Percentiles rank a stretch among this genome's conserved stretches.
Evolutionary conservation across 305 asterid species (phyloP).

Genomic region (Fraxinus xanthoxyloides): DNA sequence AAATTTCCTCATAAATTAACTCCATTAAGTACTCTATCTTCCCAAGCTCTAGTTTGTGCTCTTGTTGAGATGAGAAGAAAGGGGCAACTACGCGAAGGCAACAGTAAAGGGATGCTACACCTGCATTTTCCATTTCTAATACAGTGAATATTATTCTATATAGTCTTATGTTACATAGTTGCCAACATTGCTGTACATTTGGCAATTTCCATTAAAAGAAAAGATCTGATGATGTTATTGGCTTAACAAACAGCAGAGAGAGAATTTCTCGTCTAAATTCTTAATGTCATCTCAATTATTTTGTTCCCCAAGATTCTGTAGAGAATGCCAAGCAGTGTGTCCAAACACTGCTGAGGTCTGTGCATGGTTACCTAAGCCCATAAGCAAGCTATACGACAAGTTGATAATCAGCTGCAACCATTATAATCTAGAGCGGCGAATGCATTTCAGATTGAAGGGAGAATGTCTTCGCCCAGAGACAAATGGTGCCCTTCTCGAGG

Average conservation of each 20-base stretch:
- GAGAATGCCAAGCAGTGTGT: neutral
- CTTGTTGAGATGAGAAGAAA: neutral
- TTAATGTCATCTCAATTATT: neutral
- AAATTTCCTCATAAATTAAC: neutral
- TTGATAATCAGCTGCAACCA: neutral
- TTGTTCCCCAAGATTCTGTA: neutral
- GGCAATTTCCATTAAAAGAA: neutral
- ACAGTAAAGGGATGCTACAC: neutral
- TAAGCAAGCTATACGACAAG: neutral
- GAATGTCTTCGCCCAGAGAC: slow-evolving; percentile 43
- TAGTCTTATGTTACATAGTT: neutral
- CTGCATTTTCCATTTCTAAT: neutral
- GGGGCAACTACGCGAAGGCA: neutral
- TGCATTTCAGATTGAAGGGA: slow-evolving; percentile 76
- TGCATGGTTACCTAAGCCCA: neutral
- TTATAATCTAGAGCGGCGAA: slow-evolving; percentile 73
- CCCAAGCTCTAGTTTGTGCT: neutral
- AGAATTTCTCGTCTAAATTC: neutral
- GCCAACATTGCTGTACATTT: neutral
- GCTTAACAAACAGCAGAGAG: neutral
- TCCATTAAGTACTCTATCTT: neutral
- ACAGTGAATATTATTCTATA: neutral
- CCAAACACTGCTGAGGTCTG: neutral
- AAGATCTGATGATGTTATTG: neutral
- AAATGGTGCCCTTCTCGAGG: slow-evolving; percentile 22